Evolutionary conservation across 805 yeast species (phyloP).

Genomic region (Zygosaccharomyces bailii): DNA sequence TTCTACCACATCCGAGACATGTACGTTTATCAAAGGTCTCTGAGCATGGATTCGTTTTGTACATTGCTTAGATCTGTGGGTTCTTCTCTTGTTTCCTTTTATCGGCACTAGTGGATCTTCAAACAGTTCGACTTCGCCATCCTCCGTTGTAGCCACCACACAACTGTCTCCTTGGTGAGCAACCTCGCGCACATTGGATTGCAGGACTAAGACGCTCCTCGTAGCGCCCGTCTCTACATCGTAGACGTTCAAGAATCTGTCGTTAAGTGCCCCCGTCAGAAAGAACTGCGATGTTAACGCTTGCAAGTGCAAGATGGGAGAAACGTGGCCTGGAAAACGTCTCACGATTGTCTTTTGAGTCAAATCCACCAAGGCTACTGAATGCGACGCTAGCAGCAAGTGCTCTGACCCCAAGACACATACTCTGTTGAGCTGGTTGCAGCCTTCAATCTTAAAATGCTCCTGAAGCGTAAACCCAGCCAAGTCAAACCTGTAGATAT

Average conservation of each 20-base stretch:
- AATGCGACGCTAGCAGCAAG: constrained; percentile 63
- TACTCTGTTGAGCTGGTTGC: constrained; percentile 32
- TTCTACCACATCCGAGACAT: constrained; percentile 64
- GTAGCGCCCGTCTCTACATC: constrained; percentile 38
- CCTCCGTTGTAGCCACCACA: constrained; percentile 59
- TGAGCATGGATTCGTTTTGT: constrained; percentile 38
- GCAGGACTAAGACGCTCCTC: constrained; percentile 63
- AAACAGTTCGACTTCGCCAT: constrained; percentile 71
- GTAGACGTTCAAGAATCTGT: constrained; percentile 75
- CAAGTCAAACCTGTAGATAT: constrained; percentile 60
- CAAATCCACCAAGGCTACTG: constrained; percentile 52
- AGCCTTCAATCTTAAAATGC: constrained; percentile 41
- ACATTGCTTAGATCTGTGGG: constrained; percentile 50
- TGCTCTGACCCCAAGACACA: constrained; percentile 33
- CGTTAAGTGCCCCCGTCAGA: constrained; percentile 71
- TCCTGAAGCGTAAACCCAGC: constrained; percentile 41
- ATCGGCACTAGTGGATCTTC: constrained; percentile 45
- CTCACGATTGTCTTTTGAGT: constrained; percentile 40
- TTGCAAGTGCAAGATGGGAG: constrained; percentile 54
- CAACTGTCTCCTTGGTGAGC: constrained; percentile 35
- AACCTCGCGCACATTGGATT: constrained; percentile 53
- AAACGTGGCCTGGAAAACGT: constrained; percentile 73
- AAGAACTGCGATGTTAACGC: constrained; percentile 42
- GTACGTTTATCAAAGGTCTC: constrained; percentile 27
- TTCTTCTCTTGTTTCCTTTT: constrained; percentile 43